Evolutionary conservation across 2,329 filamentous ascomycete genomes (phyloP), one percentile per base, ranked within the genome.

Genomic region (Parastagonospora nodorum): DNA sequence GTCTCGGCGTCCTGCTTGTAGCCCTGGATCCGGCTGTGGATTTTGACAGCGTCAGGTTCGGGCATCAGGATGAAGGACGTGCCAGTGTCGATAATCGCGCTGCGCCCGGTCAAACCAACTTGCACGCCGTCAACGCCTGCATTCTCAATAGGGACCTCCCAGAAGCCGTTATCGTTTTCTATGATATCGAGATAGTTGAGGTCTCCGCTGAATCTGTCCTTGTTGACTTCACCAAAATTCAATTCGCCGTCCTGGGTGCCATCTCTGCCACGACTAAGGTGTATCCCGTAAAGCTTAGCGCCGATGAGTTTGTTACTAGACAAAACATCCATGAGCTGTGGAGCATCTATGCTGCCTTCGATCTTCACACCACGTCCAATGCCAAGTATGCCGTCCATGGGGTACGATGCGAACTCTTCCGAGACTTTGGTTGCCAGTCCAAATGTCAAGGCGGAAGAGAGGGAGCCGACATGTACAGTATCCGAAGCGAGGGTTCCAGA

Each of bases 331-430:
- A 94, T 79, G 61, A 94, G 86, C 38, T 86, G 89, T 15, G 88
- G 83, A 5, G 82, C 66, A 3, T 67, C 67, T 50, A 77, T 68
- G 2, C 70, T 81, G 31, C 77, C 78, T 2, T 82, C 11, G 11
- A 30, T 41, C 5, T 41, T 56, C 28, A 79, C 76, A 53, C 81
- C 82, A 61, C 87, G 85, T 12, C 89, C 88, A 19, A 96, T 76
- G 4, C 91, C 92, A 2, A 96, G 77, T 42, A 96, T 95, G 19
- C 92, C 92, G 69, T 96, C 92, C 73, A 96, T 92, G 1, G 90
- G 88, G 63, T 93, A 96, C 45, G 83, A 82, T 27, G 78, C 75
- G 71, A 96, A 96, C 57, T 94, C 86, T 44, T 84, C 74, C 1
- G 89, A 91, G 2, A 89, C 89, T 19, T 81, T 81, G 30, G 82